Percentiles rank a stretch among this genome's conserved stretches.
Conservation (phyloP, 805 yeast species). For the Isabelozyma pseudorhagii region DNA sequence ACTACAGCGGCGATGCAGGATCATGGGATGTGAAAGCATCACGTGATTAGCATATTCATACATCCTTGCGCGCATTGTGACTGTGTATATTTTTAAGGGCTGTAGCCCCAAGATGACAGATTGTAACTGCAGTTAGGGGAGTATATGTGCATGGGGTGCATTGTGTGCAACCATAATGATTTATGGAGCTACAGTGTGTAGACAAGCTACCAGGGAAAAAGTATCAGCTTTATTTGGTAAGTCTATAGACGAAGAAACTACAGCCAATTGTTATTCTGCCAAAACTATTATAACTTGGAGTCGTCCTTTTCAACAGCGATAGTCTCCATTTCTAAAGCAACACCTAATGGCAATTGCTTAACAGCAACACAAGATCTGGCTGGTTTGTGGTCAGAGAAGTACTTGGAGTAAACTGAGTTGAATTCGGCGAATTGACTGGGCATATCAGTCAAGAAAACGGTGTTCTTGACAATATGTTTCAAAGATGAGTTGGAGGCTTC, state of each 20-base stretch:
- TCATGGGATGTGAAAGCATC: neutral
- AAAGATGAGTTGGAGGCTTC: slow-evolving; percentile 83
- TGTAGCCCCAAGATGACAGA: neutral
- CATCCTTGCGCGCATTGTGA: neutral
- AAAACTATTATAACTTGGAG: slow-evolving; percentile 24
- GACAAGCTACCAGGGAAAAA: too few relatives aligned
- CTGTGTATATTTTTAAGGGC: neutral
- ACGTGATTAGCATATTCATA: slow-evolving; percentile 14
- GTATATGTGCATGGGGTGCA: too few relatives aligned
- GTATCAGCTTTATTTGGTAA: too few relatives aligned
- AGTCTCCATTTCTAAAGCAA: slow-evolving; percentile 86
- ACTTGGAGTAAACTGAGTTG: slow-evolving; percentile 79
- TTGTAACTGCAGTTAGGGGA: neutral
- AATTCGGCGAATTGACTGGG: slow-evolving; percentile 70
- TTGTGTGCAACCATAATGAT: too few relatives aligned
- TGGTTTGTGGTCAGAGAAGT: slow-evolving; percentile 78
- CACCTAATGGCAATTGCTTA: slow-evolving; percentile 83
- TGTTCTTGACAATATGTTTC: slow-evolving; percentile 82
- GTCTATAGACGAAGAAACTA: neutral
- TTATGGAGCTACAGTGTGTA: too few relatives aligned
- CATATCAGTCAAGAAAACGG: slow-evolving; percentile 90
- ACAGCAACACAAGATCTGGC: slow-evolving; percentile 99
- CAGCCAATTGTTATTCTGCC: neutral
- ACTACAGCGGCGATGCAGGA: too few relatives aligned
- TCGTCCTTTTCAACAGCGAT: slow-evolving; percentile 68